These are phyloP conservation scores for Xylariaceae sp. DNA, from an alignment of 2,329 filamentous ascomycete species.

Conservation along the genomic window DNA sequence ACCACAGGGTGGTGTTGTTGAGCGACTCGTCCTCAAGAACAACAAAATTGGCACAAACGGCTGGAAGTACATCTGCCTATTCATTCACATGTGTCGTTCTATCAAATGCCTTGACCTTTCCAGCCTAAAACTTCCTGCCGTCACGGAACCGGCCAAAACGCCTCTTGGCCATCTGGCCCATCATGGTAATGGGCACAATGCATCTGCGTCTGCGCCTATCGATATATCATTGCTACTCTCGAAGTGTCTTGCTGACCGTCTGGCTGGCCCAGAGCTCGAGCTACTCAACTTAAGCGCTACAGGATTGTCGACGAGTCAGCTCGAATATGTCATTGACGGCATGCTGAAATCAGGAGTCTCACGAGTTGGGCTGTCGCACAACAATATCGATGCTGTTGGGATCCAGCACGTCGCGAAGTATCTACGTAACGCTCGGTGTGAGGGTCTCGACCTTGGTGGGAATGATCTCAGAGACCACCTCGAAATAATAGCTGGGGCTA, in stretches of 20 bases:
- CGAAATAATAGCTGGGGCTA: constrained; percentile 57
- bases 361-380: constrained; percentile 83
- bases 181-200: constrained; percentile 42
- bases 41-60: constrained; percentile 88
- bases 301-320: constrained; percentile 71
- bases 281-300: constrained; percentile 85
- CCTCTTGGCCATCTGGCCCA: constrained; percentile 36
- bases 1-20: constrained; percentile 74
- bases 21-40: constrained; percentile 87
- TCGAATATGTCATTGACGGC: constrained; percentile 81
- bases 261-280: constrained; percentile 78
- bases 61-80: constrained; percentile 90
- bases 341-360: constrained; percentile 78
- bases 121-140: constrained; percentile 75
- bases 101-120: constrained; percentile 88
- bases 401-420: constrained; percentile 79
- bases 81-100: constrained; percentile 87
- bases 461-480: constrained; percentile 72
- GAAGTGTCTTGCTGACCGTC: constrained; percentile 76
- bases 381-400: constrained; percentile 75
- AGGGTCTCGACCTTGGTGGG: constrained; percentile 87
- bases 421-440: constrained; percentile 76
- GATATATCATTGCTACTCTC: constrained; percentile 73
- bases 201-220: constrained; percentile 40
- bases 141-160: constrained; percentile 33